phyloP scores from a whole-genome alignment of 805 yeast species.

The Sugiyamaella mastotermitis region DNA sequence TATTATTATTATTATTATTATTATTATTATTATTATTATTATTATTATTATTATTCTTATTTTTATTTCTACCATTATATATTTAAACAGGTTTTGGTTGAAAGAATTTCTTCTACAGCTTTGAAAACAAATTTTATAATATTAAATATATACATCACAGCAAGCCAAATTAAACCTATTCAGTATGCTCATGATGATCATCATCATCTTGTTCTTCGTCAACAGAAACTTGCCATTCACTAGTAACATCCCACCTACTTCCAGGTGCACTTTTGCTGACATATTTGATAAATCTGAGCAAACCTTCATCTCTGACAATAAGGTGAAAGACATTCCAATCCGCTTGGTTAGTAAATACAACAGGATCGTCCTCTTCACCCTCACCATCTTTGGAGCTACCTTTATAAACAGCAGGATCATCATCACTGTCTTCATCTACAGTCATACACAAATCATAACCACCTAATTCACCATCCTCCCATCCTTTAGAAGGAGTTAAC shows the following conservation, averaged over 20 bases:
- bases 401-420: slow-evolving; percentile 83
- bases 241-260: slow-evolving; percentile 83
- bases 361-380: slow-evolving; percentile 70
- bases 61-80: too few relatives aligned
- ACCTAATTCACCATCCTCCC: slow-evolving; percentile 86
- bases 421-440: slow-evolving; percentile 42
- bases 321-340: slow-evolving; percentile 74
- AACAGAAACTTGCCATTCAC: slow-evolving; percentile 69
- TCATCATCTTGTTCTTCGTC: slow-evolving; percentile 39
- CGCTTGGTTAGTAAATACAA: slow-evolving; percentile 73
- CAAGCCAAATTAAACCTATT: slow-evolving; percentile 7
- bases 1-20: slow-evolving; percentile 5
- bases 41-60: too few relatives aligned
- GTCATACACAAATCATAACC: slow-evolving; percentile 91
- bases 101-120: too few relatives aligned
- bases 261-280: slow-evolving; percentile 85
- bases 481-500: slow-evolving; percentile 74
- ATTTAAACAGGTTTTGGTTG: too few relatives aligned
- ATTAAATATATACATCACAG: too few relatives aligned
- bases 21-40: slow-evolving; percentile 1
- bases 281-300: slow-evolving; percentile 88
- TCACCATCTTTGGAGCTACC: slow-evolving; percentile 54
- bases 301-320: slow-evolving; percentile 76
- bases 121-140: too few relatives aligned
- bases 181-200: slow-evolving; percentile 19